phyloP scores from a whole-genome alignment of 192 early-diverging fungal genomes.

The Umbelopsis vinacea region DNA sequence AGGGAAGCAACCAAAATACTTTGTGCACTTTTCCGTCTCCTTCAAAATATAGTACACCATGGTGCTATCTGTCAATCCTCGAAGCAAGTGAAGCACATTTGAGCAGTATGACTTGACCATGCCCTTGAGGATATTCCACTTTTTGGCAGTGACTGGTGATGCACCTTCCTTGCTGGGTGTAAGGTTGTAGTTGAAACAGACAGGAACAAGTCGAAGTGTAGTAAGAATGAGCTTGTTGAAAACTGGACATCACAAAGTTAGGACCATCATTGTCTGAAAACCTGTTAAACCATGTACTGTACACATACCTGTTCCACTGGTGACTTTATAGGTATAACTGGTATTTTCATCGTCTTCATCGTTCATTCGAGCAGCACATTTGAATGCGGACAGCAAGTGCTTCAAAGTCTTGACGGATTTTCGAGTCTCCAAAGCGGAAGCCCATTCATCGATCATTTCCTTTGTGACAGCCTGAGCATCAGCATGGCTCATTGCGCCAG shows the following conservation, averaged over 20 bases:
- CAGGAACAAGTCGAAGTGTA: constrained; percentile 70
- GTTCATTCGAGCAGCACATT: constrained; percentile 77
- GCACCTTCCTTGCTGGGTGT: constrained; percentile 33
- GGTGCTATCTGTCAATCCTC: constrained; percentile 79
- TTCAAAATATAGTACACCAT: constrained; percentile 87
- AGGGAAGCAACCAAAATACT: constrained; percentile 83
- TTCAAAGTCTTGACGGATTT: constrained; percentile 73
- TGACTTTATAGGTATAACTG: constrained; percentile 71
- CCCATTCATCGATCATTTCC: constrained; percentile 79
- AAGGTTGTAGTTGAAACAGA: constrained; percentile 73
- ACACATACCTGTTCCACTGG: constrained; percentile 48
- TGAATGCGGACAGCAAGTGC: constrained; percentile 83
- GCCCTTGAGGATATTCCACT: constrained; percentile 77
- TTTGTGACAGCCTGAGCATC: constrained; percentile 62
- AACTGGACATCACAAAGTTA: constrained; percentile 42
- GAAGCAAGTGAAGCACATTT: constrained; percentile 75
- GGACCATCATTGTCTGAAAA: constrained; percentile 12
- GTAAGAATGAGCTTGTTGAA: constrained; percentile 85
- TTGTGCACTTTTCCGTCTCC: constrained; percentile 74
- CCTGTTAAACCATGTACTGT: neutral
- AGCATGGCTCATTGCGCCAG: neutral
- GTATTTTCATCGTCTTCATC: constrained; percentile 60
- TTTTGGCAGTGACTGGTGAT: constrained; percentile 45
- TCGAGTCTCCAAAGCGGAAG: constrained; percentile 56
- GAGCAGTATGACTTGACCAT: constrained; percentile 84